phyloP scores from a whole-genome alignment of 768 basidiomycete species.

The Kwoniella sp. region DNA sequence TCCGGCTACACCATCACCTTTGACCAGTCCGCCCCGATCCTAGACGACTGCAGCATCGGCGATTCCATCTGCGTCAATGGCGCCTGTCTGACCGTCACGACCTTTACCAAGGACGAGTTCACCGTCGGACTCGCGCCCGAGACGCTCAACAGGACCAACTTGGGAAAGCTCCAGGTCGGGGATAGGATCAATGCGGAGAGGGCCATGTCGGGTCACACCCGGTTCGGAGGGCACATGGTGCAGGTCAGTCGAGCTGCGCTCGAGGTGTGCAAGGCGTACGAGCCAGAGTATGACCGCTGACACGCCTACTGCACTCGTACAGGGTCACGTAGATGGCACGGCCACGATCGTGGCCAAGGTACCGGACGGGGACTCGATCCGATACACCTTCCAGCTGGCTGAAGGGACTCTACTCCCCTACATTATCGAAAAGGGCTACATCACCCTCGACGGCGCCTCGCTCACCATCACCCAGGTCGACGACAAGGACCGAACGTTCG shows the following conservation, averaged over 20 bases:
- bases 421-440: slow-evolving; percentile 88
- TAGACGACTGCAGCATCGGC: slow-evolving; percentile 84
- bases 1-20: slow-evolving; percentile 68
- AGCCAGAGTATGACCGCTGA: too few relatives aligned
- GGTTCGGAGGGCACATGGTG: slow-evolving; percentile 97
- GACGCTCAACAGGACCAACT: slow-evolving; percentile 81
- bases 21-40: slow-evolving; percentile 63
- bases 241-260: slow-evolving; percentile 59
- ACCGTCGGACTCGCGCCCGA: slow-evolving; percentile 94
- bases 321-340: slow-evolving; percentile 93
- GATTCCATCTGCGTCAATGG: slow-evolving; percentile 69
- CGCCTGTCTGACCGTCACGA: slow-evolving; percentile 83
- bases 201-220: slow-evolving; percentile 82
- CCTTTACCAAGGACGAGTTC: slow-evolving; percentile 76
- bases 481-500: slow-evolving; percentile 57
- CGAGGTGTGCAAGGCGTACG: too few relatives aligned
- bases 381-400: slow-evolving; percentile 72
- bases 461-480: slow-evolving; percentile 77
- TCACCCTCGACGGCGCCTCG: slow-evolving; percentile 89
- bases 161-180: slow-evolving; percentile 73
- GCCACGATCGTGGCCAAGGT: slow-evolving; percentile 65
- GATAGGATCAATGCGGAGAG: slow-evolving; percentile 87
- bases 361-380: slow-evolving; percentile 81
- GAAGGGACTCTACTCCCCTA: slow-evolving; percentile 65
- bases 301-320: not conserved